Conservation (phyloP, 805 yeast species). For the Saturnispora serradocipensis region DNA sequence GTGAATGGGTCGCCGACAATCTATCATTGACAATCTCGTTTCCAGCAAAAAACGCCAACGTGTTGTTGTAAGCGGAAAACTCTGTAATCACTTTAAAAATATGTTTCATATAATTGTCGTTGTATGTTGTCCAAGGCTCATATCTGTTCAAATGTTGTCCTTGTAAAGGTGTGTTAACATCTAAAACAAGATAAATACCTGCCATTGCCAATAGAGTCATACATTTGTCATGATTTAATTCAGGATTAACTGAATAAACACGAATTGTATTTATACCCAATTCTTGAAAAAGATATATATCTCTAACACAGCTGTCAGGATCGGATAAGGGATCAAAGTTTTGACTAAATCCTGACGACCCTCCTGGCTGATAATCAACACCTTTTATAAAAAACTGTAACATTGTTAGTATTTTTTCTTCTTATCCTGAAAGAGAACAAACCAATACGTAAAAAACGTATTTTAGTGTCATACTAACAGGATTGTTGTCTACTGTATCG, state of each 20-base stretch:
- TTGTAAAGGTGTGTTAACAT: constrained; percentile 64
- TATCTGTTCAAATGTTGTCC: constrained; percentile 49
- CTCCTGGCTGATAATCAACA: constrained; percentile 81
- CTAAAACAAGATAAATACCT: constrained; percentile 66
- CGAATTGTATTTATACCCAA: constrained; percentile 69
- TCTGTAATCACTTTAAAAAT: constrained; percentile 72
- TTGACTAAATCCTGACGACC: constrained; percentile 65
- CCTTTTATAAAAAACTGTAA: constrained; percentile 79
- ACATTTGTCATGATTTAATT: constrained; percentile 58
- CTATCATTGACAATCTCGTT: constrained; percentile 69
- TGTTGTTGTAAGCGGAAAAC: constrained; percentile 56
- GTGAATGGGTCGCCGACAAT: constrained; percentile 44
- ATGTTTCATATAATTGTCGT: constrained; percentile 42
- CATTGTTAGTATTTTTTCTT: background rate
- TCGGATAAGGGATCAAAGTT: constrained; percentile 58
- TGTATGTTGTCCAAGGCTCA: constrained; percentile 75
- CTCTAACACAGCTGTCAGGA: constrained; percentile 50
- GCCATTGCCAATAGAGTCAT: constrained; percentile 59
- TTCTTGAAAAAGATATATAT: constrained; percentile 53
- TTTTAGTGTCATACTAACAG: constrained; percentile 35
- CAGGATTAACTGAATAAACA: constrained; percentile 70
- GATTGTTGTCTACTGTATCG: constrained; percentile 64
- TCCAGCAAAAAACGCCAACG: constrained; percentile 73
- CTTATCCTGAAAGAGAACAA: constrained; percentile 10
- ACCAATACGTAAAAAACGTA: background rate